Conservation (phyloP, 192 early-diverging fungal genomes). For the Coemansia nantahalensis region DNA sequence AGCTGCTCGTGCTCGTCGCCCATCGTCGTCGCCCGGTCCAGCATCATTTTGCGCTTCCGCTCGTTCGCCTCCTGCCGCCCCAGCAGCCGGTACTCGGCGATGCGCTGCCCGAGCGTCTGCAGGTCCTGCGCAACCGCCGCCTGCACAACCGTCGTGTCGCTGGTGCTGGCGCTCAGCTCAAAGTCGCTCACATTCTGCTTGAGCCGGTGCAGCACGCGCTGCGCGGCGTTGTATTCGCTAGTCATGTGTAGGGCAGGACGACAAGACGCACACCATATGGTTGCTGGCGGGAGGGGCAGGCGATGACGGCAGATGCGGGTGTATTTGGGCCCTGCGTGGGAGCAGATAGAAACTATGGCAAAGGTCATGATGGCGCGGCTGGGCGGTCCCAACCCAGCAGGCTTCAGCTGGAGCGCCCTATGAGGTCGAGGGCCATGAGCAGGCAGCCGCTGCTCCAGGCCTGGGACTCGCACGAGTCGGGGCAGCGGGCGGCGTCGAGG, state of each 20-base stretch:
- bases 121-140: slow-evolving; percentile 37
- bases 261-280: no score
- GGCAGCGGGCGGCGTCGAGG: slow-evolving; percentile 72
- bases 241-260: background rate
- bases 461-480: slow-evolving; percentile 87
- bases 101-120: slow-evolving; percentile 39
- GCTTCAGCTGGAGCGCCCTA: no score
- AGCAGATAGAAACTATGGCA: no score
- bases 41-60: slow-evolving; percentile 46
- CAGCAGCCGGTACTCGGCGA: slow-evolving; percentile 43
- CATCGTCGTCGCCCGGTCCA: slow-evolving; percentile 35
- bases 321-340: no score
- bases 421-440: slow-evolving; percentile 42
- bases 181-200: slow-evolving; percentile 49
- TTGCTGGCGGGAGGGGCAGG: no score
- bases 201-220: slow-evolving; percentile 49
- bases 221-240: slow-evolving; percentile 53
- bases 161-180: slow-evolving; percentile 18
- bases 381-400: no score
- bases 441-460: slow-evolving; percentile 70
- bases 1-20: slow-evolving; percentile 42
- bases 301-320: no score
- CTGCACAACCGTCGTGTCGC: slow-evolving; percentile 14
- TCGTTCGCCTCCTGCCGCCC: slow-evolving; percentile 45
- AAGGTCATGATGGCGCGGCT: no score